Evolutionary conservation across 2,329 filamentous ascomycete genomes (phyloP).

Genomic region (Paracoccidioides brasiliensis): DNA sequence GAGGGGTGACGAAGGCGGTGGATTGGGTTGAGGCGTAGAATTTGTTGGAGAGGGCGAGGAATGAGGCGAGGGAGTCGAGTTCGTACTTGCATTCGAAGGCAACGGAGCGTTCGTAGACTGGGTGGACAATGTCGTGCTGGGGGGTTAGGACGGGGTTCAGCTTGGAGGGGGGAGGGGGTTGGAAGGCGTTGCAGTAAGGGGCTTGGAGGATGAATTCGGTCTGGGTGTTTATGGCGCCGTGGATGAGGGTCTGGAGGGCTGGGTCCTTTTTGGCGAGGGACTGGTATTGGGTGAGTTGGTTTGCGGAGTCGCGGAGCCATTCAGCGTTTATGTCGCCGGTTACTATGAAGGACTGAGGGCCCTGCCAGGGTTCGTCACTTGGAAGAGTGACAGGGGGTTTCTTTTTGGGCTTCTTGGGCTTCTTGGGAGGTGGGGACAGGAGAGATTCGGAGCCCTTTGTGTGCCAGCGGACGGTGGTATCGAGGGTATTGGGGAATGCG

Average conservation of each 20-base stretch:
- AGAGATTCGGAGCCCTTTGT: no score
- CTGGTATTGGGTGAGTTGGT: slow-evolving; percentile 87
- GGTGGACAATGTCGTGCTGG: slow-evolving; percentile 74
- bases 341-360: slow-evolving; percentile 82
- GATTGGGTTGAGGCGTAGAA: slow-evolving; percentile 72
- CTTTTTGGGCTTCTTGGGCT: no score
- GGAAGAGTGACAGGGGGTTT: slow-evolving; percentile 11
- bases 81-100: slow-evolving; percentile 99
- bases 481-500: slow-evolving; percentile 80
- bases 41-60: slow-evolving; percentile 72
- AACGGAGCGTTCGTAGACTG: slow-evolving; percentile 64
- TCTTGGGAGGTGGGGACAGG: no score
- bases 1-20: slow-evolving; percentile 59
- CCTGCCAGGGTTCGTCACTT: slow-evolving; percentile 59
- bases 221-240: slow-evolving; percentile 93
- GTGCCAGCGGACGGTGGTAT: slow-evolving; percentile 83
- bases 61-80: slow-evolving; percentile 86
- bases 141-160: slow-evolving; percentile 61
- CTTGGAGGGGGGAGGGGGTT: slow-evolving; percentile 75
- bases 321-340: slow-evolving; percentile 88
- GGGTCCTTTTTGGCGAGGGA: slow-evolving; percentile 68
- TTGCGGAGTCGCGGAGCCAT: slow-evolving; percentile 85
- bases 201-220: slow-evolving; percentile 86
- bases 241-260: slow-evolving; percentile 62
- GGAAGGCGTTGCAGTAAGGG: slow-evolving; percentile 97